A percentile compares a stretch with the other conserved stretches of the same genome.
These are phyloP conservation scores for Spergularia marina DNA, from an alignment of 148 eudicot species.

Conservation along the genomic window DNA sequence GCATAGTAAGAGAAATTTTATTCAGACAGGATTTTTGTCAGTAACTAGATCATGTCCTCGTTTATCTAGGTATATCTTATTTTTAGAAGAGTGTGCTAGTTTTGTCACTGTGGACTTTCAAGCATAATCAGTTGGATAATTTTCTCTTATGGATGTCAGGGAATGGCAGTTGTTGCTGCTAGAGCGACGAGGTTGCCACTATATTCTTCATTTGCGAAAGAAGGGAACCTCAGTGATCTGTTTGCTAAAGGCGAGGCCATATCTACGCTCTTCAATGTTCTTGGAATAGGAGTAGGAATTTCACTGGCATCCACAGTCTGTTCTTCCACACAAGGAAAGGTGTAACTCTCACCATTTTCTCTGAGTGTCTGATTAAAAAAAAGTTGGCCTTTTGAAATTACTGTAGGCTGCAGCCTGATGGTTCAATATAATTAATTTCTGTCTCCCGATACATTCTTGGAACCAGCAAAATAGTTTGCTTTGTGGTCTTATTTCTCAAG, in stretches of 20 bases:
- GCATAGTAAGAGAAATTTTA: neutral
- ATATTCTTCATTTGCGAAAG: conserved; percentile 98
- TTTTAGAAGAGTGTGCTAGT: too few relatives aligned
- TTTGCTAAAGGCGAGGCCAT: conserved; percentile 99
- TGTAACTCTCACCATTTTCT: conserved; percentile 21
- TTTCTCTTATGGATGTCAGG: conserved; percentile 42
- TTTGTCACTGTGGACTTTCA: neutral
- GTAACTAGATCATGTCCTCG: neutral
- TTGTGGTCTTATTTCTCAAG: neutral
- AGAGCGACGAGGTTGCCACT: conserved; percentile 96
- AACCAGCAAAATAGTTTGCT: neutral
- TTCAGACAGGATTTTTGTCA: neutral
- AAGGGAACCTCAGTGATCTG: conserved; percentile 96
- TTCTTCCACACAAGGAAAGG: conserved; percentile 96
- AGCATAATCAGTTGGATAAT: neutral
- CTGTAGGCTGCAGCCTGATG: too few relatives aligned
- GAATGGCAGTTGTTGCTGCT: conserved; percentile 99
- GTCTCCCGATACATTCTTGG: too few relatives aligned
- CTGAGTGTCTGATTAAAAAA: neutral
- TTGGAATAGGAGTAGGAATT: conserved; percentile 90
- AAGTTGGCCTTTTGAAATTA: too few relatives aligned
- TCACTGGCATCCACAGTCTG: conserved; percentile 87
- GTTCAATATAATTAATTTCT: too few relatives aligned
- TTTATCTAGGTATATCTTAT: too few relatives aligned
- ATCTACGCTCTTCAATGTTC: conserved; percentile 84